Conservation (phyloP, 2,329 filamentous ascomycete genomes). For the Ascochyta viciae-villosae region DNA sequence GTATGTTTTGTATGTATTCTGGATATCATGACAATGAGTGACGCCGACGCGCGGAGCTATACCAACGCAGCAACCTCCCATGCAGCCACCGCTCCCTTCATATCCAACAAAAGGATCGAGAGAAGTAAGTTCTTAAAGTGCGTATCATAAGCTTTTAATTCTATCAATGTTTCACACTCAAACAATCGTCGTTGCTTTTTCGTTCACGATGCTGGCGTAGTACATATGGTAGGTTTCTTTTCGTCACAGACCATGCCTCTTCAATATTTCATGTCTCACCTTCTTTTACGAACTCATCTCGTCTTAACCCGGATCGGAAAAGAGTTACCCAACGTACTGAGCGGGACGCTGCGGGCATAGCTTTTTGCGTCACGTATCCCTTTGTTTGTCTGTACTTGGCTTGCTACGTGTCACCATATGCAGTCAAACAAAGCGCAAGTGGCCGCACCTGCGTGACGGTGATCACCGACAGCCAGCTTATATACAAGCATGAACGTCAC, state of each 20-base stretch:
- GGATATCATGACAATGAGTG: conserved; percentile 17
- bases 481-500: neutral
- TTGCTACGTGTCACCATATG: conserved; percentile 3
- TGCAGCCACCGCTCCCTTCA: conserved; percentile 5
- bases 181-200: neutral
- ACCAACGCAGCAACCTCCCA: conserved; percentile 16
- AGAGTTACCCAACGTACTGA: neutral
- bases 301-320: neutral
- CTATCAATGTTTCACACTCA: neutral
- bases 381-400: conserved; percentile 4
- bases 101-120: neutral
- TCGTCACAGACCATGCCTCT: neutral
- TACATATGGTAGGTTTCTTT: neutral
- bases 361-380: neutral
- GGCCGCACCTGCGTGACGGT: neutral
- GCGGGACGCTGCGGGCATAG: neutral
- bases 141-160: neutral
- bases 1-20: conserved; percentile 16
- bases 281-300: neutral
- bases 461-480: neutral
- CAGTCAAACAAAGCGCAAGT: conserved; percentile 2
- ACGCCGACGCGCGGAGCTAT: conserved; percentile 16
- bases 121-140: conserved; percentile 5
- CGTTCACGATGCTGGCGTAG: too few species aligned
- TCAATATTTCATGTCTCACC: neutral